Evolutionary conservation across 768 basidiomycete species (phyloP).

Genomic region (Pleurotus sapidus): DNA sequence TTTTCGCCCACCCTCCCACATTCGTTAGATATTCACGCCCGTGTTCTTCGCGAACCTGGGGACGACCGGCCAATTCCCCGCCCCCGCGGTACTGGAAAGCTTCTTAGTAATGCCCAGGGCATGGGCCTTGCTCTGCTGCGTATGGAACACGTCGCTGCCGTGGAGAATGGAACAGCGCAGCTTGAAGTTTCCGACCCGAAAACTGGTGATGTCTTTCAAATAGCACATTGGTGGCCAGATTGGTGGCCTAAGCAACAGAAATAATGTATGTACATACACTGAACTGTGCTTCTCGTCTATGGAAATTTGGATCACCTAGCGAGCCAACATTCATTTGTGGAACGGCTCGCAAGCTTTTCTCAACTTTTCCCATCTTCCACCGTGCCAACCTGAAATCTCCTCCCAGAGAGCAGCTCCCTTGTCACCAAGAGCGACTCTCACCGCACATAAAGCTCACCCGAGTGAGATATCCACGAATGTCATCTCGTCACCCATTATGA

Average conservation of each 20-base stretch:
- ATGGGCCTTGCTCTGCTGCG: constrained; percentile 80
- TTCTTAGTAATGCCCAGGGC: constrained; percentile 52
- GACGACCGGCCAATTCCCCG: constrained; percentile 40
- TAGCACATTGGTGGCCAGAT: constrained; percentile 67
- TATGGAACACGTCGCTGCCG: constrained; percentile 67
- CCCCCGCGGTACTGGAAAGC: constrained; percentile 71
- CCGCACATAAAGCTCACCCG: background rate
- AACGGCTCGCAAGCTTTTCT: background rate
- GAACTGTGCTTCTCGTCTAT: background rate
- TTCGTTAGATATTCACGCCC: constrained; percentile 36
- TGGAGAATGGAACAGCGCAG: constrained; percentile 42
- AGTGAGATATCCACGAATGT: constrained; percentile 1
- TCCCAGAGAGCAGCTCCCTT: background rate
- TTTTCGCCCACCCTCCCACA: constrained; percentile 23
- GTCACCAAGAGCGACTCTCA: background rate
- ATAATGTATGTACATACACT: constrained; percentile 1
- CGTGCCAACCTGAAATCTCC: background rate
- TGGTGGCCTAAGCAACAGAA: constrained; percentile 49
- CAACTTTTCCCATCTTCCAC: background rate
- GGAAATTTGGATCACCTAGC: background rate
- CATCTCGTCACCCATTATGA: background rate
- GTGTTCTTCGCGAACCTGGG: constrained; percentile 17
- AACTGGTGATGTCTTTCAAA: constrained; percentile 26
- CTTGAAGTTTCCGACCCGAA: constrained; percentile 35
- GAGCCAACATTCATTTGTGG: background rate